Evolutionary conservation across 2,329 filamentous ascomycete genomes (phyloP).

Genomic region (Oidium heveae): DNA sequence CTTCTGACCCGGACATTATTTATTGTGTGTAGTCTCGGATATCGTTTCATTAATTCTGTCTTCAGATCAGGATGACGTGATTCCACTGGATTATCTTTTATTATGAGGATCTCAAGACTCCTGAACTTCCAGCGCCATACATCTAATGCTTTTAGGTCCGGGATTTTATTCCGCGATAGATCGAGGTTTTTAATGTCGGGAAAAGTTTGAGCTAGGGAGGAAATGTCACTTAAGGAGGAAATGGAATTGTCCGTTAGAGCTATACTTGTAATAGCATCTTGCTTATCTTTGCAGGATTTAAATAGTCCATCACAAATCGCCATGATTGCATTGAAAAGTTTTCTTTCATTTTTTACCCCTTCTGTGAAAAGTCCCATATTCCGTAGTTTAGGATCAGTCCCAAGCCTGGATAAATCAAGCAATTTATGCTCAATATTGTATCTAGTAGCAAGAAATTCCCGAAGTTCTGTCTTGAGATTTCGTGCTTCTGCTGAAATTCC

Average conservation of each 20-base stretch:
- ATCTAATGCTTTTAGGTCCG: conserved; percentile 38
- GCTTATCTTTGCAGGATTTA: conserved; percentile 43
- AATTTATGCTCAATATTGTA: conserved; percentile 51
- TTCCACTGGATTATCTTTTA: conserved; percentile 54
- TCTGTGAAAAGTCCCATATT: conserved; percentile 43
- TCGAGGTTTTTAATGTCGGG: conserved; percentile 75
- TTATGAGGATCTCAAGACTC: conserved; percentile 54
- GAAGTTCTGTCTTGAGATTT: conserved; percentile 43
- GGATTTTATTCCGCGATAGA: conserved; percentile 60
- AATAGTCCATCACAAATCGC: conserved; percentile 59
- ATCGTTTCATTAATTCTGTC: conserved; percentile 58
- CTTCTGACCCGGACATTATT: conserved; percentile 54
- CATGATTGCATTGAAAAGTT: conserved; percentile 85
- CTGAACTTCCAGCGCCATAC: conserved; percentile 61
- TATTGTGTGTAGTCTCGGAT: conserved; percentile 52
- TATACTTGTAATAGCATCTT: conserved; percentile 57
- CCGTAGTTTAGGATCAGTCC: conserved; percentile 43
- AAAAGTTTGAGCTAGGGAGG: conserved; percentile 50
- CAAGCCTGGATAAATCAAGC: conserved; percentile 59
- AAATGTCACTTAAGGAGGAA: conserved; percentile 44
- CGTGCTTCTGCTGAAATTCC: conserved; percentile 24
- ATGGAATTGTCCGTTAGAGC: conserved; percentile 63
- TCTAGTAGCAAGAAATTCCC: conserved; percentile 43
- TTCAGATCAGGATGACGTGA: conserved; percentile 31
- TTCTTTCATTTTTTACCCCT: conserved; percentile 29